Conservation (phyloP, 805 yeast species). For the Sugiyamaella smithiae region DNA sequence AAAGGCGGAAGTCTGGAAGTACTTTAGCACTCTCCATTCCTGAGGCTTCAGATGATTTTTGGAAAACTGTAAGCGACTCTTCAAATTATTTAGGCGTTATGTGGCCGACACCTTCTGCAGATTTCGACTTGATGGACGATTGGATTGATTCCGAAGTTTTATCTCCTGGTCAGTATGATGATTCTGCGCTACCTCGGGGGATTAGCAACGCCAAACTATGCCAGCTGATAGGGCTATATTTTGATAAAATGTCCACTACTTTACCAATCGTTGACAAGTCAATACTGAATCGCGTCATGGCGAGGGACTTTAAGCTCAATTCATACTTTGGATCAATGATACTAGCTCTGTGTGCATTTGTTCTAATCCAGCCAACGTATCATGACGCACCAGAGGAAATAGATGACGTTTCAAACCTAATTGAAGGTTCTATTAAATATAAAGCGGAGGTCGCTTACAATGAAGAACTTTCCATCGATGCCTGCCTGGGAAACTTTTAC, state of each 20-base stretch:
- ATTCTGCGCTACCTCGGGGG: background rate
- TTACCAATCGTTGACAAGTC: background rate
- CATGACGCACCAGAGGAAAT: background rate
- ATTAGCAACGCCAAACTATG: background rate
- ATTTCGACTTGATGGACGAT: background rate
- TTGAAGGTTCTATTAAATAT: background rate
- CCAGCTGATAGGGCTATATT: background rate
- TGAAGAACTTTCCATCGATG: constrained; percentile 2
- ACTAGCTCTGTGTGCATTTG: background rate
- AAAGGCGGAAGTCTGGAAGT: background rate
- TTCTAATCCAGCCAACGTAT: background rate
- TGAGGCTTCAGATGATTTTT: background rate
- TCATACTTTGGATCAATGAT: background rate
- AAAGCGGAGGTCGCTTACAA: background rate
- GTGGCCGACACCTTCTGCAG: background rate
- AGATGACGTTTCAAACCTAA: background rate
- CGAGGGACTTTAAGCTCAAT: background rate
- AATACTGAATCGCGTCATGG: background rate
- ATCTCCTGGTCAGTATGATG: background rate
- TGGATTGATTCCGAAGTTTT: background rate
- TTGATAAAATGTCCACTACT: background rate
- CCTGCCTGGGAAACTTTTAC: background rate
- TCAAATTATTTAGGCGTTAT: background rate
- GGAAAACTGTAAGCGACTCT: background rate
- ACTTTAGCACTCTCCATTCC: background rate